Conservation (phyloP, 2,329 filamentous ascomycete species). For the Metarhizium guizhouense region DNA sequence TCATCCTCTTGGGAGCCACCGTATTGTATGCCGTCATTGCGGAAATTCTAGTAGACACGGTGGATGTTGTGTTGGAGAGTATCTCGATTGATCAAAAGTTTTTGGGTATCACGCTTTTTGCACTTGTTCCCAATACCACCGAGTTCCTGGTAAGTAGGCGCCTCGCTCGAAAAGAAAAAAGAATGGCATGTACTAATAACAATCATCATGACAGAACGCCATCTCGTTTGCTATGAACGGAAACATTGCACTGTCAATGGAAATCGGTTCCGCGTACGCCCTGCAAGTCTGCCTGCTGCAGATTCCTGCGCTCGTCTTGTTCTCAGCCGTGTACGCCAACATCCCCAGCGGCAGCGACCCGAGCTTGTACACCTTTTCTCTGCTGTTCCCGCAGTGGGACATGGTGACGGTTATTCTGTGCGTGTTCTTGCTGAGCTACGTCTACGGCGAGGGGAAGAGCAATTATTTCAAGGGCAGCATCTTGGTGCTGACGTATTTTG, state of each 20-base stretch:
- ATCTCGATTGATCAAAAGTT: slow-evolving; percentile 96
- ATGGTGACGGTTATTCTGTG: slow-evolving; percentile 96
- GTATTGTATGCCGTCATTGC: slow-evolving; percentile 93
- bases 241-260: slow-evolving; percentile 97
- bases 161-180: not conserved
- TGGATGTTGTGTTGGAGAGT: slow-evolving; percentile 88
- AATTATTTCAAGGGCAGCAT: slow-evolving; percentile 99
- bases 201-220: slow-evolving; percentile 56
- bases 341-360: slow-evolving; percentile 28
- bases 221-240: slow-evolving; percentile 99
- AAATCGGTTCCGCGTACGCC: slow-evolving; percentile 95
- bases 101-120: slow-evolving; percentile 90
- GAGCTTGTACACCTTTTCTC: slow-evolving; percentile 60
- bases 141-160: slow-evolving; percentile 71
- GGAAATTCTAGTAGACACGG: slow-evolving; percentile 92
- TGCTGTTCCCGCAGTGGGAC: slow-evolving; percentile 98
- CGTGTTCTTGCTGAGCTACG: slow-evolving; percentile 92
- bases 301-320: slow-evolving; percentile 85
- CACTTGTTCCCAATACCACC: slow-evolving; percentile 93
- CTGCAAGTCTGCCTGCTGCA: slow-evolving; percentile 93
- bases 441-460: slow-evolving; percentile 97
- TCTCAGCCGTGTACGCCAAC: slow-evolving; percentile 65
- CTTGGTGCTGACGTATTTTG: slow-evolving; percentile 82
- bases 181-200: too few relatives aligned
- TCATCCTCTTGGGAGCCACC: slow-evolving; percentile 84